phyloP scores from a whole-genome alignment of 495 filamentous ascomycete species.

The Cercophora scortea region DNA sequence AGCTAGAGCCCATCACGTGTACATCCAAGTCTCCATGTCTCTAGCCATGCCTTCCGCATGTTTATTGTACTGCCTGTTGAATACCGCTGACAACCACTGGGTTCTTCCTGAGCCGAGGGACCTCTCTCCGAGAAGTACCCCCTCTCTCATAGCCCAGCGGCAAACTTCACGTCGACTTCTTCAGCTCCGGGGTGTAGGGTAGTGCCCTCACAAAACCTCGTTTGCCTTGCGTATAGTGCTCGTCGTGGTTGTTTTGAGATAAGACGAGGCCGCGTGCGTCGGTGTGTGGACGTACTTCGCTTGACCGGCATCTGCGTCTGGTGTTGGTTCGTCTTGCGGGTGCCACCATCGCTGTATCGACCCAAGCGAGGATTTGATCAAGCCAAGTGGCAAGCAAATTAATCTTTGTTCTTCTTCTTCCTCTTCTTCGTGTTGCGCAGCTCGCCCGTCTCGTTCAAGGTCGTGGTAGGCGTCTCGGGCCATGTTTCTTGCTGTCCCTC shows the following conservation, averaged over 20 bases:
- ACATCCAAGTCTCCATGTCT: not conserved
- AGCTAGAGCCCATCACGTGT: not conserved
- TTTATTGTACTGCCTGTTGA: too few relatives aligned
- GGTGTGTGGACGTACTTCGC: constrained; percentile 31
- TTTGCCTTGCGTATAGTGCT: constrained; percentile 27
- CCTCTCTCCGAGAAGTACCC: too few relatives aligned
- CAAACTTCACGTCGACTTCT: too few relatives aligned
- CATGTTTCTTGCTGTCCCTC: constrained; percentile 1
- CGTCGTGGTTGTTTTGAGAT: constrained; percentile 32
- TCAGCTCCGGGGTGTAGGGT: too few relatives aligned
- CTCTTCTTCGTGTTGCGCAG: not conserved
- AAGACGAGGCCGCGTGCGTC: constrained; percentile 33
- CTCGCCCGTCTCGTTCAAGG: not conserved
- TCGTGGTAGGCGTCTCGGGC: not conserved
- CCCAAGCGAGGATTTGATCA: constrained; percentile 8
- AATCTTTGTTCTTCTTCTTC: not conserved
- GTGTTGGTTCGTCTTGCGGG: not conserved
- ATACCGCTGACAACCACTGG: too few relatives aligned
- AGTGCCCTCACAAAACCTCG: constrained; percentile 20
- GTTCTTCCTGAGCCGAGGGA: too few relatives aligned
- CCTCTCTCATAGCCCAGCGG: too few relatives aligned
- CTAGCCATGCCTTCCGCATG: too few relatives aligned
- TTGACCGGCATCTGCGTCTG: not conserved
- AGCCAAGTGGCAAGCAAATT: constrained; percentile 10
- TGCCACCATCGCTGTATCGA: constrained; percentile 6